Conservation (phyloP, 495 filamentous ascomycete species). For the Neurospora cerealis region DNA sequence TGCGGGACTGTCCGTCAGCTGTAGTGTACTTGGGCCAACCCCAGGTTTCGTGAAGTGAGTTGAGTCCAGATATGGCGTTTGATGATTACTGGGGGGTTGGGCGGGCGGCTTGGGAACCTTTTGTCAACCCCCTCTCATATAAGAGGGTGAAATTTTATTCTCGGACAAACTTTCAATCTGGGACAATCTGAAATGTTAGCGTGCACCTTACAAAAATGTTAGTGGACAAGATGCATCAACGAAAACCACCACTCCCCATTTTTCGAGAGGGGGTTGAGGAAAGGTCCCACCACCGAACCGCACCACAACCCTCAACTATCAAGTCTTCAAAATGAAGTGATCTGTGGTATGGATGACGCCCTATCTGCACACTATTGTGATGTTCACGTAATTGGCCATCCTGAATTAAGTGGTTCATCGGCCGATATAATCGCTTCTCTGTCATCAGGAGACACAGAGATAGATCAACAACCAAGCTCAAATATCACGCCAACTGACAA, state of each 20-base stretch:
- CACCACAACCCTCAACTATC: neutral
- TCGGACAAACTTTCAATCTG: no score
- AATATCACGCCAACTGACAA: neutral
- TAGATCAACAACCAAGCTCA: neutral
- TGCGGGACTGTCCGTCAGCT: neutral
- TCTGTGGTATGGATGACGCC: neutral
- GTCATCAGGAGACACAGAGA: neutral
- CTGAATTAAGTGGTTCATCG: neutral
- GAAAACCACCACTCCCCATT: no score
- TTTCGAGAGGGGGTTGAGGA: no score
- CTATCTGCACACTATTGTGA: neutral
- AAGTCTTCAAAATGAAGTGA: neutral
- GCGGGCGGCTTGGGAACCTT: neutral
- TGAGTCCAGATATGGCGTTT: neutral
- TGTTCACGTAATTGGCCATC: neutral
- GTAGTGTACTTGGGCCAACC: neutral
- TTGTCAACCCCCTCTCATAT: no score
- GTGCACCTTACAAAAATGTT: no score
- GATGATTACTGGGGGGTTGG: neutral
- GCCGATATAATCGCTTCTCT: neutral
- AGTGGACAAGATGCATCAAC: no score
- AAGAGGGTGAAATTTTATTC: no score
- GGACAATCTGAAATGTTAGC: no score
- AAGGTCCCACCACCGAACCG: no score
- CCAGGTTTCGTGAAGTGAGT: neutral